phyloP scores from a whole-genome alignment of 345 rosid genomes.

The Triadica sebifera region DNA sequence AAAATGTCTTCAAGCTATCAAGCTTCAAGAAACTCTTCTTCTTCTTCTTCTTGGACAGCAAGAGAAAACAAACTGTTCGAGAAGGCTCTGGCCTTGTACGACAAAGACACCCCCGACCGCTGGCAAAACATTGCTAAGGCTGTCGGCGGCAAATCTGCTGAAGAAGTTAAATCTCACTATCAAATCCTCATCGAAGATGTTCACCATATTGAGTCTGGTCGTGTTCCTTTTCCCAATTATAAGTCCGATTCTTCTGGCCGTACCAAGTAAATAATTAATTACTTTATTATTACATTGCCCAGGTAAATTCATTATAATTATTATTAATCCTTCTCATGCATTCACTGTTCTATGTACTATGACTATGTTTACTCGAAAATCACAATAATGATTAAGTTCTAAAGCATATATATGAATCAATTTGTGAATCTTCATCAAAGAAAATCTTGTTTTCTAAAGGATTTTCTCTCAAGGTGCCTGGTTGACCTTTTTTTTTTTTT shows the following conservation, averaged over 20 bases:
- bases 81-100: conserved; percentile 47
- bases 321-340: too few relatives aligned
- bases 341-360: too few relatives aligned
- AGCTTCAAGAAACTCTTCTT: conserved; percentile 23
- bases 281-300: too few relatives aligned
- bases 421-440: too few relatives aligned
- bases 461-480: too few relatives aligned
- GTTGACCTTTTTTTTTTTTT: too few relatives aligned
- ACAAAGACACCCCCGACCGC: conserved; percentile 54
- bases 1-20: conserved; percentile 42
- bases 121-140: conserved; percentile 57
- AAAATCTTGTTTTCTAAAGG: too few relatives aligned
- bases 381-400: too few relatives aligned
- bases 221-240: conserved; percentile 51
- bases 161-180: conserved; percentile 50
- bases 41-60: conserved; percentile 47
- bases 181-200: conserved; percentile 46
- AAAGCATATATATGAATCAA: too few relatives aligned
- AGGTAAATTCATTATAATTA: too few relatives aligned
- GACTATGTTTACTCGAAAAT: too few relatives aligned
- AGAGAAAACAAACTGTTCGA: conserved; percentile 55
- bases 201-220: conserved; percentile 51
- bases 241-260: conserved; percentile 5
- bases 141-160: conserved; percentile 45
- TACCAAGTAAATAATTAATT: too few relatives aligned